phyloP scores from a whole-genome alignment of 352 stramenopile genomes.

The Plasmopara viticola region DNA sequence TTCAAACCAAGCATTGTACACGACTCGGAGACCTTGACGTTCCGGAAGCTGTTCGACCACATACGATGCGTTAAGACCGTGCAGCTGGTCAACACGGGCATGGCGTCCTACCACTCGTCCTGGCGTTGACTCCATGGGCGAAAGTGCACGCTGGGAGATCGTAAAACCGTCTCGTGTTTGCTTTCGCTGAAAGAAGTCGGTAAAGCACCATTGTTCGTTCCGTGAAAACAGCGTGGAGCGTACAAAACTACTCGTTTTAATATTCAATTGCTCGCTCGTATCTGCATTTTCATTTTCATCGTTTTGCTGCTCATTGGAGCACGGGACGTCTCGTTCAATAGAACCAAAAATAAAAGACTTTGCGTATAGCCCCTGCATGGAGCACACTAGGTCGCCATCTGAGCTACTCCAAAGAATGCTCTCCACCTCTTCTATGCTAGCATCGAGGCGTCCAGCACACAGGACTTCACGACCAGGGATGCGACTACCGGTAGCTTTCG shows the following conservation, averaged over 20 bases:
- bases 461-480: constrained; percentile 12
- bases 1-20: constrained; percentile 23
- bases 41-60: constrained; percentile 12
- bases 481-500: neutral
- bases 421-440: constrained; percentile 21
- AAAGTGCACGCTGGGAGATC: constrained; percentile 16
- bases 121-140: constrained; percentile 5
- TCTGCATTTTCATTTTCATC: constrained; percentile 1
- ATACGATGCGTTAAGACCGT: constrained; percentile 18
- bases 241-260: constrained; percentile 24
- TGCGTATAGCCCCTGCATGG: constrained; percentile 29
- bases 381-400: constrained; percentile 16
- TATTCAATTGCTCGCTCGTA: constrained; percentile 11
- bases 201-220: constrained; percentile 30
- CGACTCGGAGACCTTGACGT: constrained; percentile 11
- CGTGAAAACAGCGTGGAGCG: constrained; percentile 8
- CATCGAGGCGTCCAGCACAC: constrained; percentile 13
- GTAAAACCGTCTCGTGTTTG: constrained; percentile 12
- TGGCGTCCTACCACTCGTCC: constrained; percentile 4
- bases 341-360: constrained; percentile 30
- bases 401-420: constrained; percentile 13
- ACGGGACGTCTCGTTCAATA: constrained; percentile 11
- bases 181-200: constrained; percentile 19
- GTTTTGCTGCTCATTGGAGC: constrained; percentile 1
- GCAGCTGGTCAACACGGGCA: constrained; percentile 13